A percentile compares a stretch with the other conserved stretches of the same genome.
Evolutionary conservation across 192 early-diverging fungal genomes (phyloP).

Genomic region (Coemansia sp.): DNA sequence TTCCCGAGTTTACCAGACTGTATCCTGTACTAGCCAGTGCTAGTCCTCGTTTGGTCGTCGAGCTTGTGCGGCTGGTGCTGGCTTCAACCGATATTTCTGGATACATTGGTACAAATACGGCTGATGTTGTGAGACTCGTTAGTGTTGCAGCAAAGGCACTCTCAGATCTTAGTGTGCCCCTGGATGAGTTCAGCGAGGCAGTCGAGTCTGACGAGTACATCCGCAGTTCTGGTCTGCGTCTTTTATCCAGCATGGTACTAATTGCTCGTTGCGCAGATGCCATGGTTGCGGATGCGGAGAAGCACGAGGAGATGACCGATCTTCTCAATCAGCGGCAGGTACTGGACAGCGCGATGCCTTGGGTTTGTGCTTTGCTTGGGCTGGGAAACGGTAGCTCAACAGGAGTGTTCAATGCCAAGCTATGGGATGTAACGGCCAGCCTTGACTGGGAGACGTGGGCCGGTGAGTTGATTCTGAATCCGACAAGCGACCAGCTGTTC

Average conservation of each 20-base stretch:
- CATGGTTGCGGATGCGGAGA: constrained; percentile 8
- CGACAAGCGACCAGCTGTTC: constrained; percentile 19
- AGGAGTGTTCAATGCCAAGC: constrained; percentile 4
- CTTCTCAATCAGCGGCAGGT: constrained; percentile 7
- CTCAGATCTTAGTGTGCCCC: constrained; percentile 12
- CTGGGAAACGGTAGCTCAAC: constrained; percentile 6
- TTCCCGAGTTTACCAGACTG: constrained; percentile 11
- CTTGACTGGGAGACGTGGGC: constrained; percentile 38
- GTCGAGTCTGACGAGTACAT: constrained; percentile 25
- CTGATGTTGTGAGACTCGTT: constrained; percentile 18
- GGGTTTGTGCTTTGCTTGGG: constrained; percentile 39
- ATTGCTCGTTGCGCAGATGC: constrained; percentile 17
- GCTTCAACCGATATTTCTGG: constrained; percentile 1
- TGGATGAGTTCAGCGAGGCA: constrained; percentile 15
- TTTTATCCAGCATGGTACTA: constrained; percentile 27
- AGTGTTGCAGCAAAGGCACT: constrained; percentile 16
- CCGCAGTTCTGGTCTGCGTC: constrained; percentile 22
- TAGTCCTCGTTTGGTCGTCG: constrained; percentile 13
- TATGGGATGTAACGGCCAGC: constrained; percentile 18
- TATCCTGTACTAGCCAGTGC: constrained; percentile 28
- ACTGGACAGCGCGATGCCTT: constrained; percentile 38
- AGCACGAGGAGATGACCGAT: constrained; percentile 22
- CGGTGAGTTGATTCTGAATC: constrained; percentile 13
- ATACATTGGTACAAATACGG: constrained; percentile 4
- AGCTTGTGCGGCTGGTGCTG: constrained; percentile 23